A percentile compares a stretch with the other conserved stretches of the same genome.
Evolutionary conservation across 2,329 filamentous ascomycete species (phyloP).

Genomic region (Botryotinia globosa): DNA sequence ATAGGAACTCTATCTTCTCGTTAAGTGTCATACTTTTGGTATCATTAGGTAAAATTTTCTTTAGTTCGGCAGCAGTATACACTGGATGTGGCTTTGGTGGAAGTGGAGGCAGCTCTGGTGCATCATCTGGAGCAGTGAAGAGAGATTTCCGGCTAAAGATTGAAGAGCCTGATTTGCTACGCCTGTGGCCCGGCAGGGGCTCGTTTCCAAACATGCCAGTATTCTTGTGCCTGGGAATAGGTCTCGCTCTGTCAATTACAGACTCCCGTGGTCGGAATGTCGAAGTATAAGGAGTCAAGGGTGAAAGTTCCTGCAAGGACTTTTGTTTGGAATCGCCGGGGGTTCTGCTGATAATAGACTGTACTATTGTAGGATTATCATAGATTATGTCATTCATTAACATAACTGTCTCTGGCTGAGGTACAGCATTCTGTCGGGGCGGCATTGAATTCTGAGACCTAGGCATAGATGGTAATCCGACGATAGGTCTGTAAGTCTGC

Average conservation of each 20-base stretch:
- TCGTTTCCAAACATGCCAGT: constrained; percentile 49
- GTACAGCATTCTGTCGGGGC: constrained; percentile 19
- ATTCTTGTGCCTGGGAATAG: constrained; percentile 39
- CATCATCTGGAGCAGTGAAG: constrained; percentile 47
- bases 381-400: constrained; percentile 56
- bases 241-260: constrained; percentile 39
- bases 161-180: constrained; percentile 51
- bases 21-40: constrained; percentile 58
- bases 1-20: constrained; percentile 55
- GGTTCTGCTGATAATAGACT: constrained; percentile 48
- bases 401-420: constrained; percentile 50
- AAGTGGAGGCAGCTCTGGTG: constrained; percentile 51
- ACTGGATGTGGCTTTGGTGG: constrained; percentile 43
- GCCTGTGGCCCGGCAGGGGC: constrained; percentile 42
- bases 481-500: constrained; percentile 19
- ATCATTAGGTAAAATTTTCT: constrained; percentile 49
- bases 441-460: constrained; percentile 26
- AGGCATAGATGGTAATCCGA: constrained; percentile 35
- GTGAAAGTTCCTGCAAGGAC: constrained; percentile 22
- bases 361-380: constrained; percentile 49
- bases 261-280: constrained; percentile 30
- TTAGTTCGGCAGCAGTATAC: constrained; percentile 42
- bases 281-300: constrained; percentile 21
- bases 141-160: constrained; percentile 47
- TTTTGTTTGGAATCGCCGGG: constrained; percentile 25